phyloP scores from a whole-genome alignment of 768 basidiomycete species.

The Trametes meyenii region DNA sequence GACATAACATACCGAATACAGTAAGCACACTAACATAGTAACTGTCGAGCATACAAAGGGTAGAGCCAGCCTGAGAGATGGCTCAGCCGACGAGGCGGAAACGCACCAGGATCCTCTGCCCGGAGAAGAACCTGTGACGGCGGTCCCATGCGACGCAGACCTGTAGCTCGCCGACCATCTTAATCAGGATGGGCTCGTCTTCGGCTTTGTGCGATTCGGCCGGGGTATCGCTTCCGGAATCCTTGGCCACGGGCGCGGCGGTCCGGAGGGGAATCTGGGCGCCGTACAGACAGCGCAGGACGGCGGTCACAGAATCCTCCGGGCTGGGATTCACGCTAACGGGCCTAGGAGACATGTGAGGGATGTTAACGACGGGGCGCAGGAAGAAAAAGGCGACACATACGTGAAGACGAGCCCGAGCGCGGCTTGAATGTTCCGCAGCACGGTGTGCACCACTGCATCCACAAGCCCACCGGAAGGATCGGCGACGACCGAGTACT shows the following conservation, averaged over 20 bases:
- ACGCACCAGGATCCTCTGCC: slow-evolving; percentile 55
- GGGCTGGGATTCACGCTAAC: slow-evolving; percentile 15
- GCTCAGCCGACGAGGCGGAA: slow-evolving; percentile 50
- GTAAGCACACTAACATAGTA: background rate
- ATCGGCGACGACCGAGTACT: slow-evolving; percentile 51
- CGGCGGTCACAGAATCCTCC: slow-evolving; percentile 19
- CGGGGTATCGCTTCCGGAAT: background rate
- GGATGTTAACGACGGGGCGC: background rate
- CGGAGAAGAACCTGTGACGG: slow-evolving; percentile 55
- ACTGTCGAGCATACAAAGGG: background rate
- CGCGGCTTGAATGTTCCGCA: slow-evolving; percentile 24
- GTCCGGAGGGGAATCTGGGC: slow-evolving; percentile 5
- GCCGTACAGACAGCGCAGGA: slow-evolving; percentile 14
- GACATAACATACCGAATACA: too few species aligned
- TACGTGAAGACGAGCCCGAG: slow-evolving; percentile 42
- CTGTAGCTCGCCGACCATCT: slow-evolving; percentile 59
- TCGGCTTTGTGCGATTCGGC: background rate
- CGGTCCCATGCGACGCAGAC: slow-evolving; percentile 54
- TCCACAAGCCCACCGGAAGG: slow-evolving; percentile 37
- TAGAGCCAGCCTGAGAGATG: background rate
- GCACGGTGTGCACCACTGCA: slow-evolving; percentile 28
- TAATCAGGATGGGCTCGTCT: slow-evolving; percentile 28
- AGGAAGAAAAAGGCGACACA: background rate
- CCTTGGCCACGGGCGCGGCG: background rate
- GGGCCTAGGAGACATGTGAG: slow-evolving; percentile 2